Conservation (phyloP, 2,329 filamentous ascomycete genomes). For the Pseudocercospora pini-densiflorae region DNA sequence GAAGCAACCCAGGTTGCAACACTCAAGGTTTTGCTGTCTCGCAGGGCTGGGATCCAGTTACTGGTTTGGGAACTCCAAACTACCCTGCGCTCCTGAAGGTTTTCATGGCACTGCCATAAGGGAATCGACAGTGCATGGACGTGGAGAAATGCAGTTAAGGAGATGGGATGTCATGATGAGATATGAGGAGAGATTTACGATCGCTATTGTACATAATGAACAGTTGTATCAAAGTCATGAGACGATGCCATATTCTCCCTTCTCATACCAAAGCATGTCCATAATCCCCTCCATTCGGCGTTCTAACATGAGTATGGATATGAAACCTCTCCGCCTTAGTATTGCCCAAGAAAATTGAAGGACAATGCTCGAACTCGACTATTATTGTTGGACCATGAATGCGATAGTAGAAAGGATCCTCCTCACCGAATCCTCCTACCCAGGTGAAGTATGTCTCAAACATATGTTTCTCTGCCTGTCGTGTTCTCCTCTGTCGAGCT, state of each 20-base stretch:
- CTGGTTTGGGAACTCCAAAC: constrained; percentile 30
- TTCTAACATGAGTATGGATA: not conserved
- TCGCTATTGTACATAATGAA: not conserved
- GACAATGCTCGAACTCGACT: not conserved
- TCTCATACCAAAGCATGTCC: not conserved
- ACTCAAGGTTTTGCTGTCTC: constrained; percentile 32
- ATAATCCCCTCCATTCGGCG: constrained; percentile 1
- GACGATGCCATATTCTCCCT: not conserved
- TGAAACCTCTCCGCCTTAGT: not conserved
- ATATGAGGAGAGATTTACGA: not conserved
- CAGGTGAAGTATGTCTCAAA: not conserved
- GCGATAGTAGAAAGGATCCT: not conserved
- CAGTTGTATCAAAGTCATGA: not conserved
- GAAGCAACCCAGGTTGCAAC: constrained; percentile 42
- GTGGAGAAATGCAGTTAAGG: not conserved
- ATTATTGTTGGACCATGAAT: not conserved
- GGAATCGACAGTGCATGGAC: not conserved
- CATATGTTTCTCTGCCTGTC: not conserved
- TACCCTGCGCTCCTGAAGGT: constrained; percentile 29
- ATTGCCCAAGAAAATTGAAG: not conserved
- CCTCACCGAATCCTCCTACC: not conserved
- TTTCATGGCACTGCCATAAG: constrained; percentile 18
- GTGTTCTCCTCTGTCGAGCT: not conserved
- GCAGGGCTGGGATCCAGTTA: constrained; percentile 39
- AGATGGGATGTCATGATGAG: not conserved